Percentiles rank a stretch among this genome's conserved stretches.
These are phyloP conservation scores for Meyerozyma elateridarum DNA, from an alignment of 1,139 yeast genomes.

Conservation along the genomic window DNA sequence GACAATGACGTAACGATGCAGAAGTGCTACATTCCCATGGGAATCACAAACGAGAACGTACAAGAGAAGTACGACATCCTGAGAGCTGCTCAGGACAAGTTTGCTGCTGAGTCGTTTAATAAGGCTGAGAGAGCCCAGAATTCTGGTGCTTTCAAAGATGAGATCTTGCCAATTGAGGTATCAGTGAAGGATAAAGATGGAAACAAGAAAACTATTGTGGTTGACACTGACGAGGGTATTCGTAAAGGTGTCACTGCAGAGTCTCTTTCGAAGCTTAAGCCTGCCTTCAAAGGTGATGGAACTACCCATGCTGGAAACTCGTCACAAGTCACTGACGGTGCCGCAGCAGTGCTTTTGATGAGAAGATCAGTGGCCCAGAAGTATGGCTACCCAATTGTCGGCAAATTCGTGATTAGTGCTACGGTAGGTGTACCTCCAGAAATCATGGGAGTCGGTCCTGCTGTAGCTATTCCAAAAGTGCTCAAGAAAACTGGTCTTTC, in stretches of 20 bases:
- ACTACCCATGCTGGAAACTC: constrained; percentile 94
- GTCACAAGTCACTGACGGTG: constrained; percentile 94
- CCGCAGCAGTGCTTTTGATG: constrained; percentile 82
- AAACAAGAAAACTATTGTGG: constrained; percentile 42
- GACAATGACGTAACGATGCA: constrained; percentile 31
- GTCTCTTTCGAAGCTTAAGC: constrained; percentile 66
- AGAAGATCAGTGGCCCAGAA: constrained; percentile 83
- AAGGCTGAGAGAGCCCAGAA: constrained; percentile 76
- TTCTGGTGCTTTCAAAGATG: constrained; percentile 74
- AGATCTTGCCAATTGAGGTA: constrained; percentile 73
- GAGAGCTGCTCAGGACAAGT: constrained; percentile 76
- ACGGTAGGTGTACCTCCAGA: constrained; percentile 93
- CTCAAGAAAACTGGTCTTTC: constrained; percentile 61
- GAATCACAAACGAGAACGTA: constrained; percentile 79
- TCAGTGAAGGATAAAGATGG: constrained; percentile 46
- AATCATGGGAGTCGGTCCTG: constrained; percentile 97
- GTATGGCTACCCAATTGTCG: constrained; percentile 61
- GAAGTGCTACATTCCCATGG: constrained; percentile 84
- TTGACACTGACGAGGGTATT: constrained; percentile 86
- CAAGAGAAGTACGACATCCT: constrained; percentile 58
- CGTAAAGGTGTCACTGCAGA: constrained; percentile 80
- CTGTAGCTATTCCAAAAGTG: constrained; percentile 82
- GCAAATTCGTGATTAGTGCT: constrained; percentile 71
- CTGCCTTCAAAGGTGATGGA: constrained; percentile 86
- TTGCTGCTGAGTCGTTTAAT: constrained; percentile 78